Base-by-base conservation (phyloP, 1,284 basidiomycete species). In the Ustilago crameri region DNA sequence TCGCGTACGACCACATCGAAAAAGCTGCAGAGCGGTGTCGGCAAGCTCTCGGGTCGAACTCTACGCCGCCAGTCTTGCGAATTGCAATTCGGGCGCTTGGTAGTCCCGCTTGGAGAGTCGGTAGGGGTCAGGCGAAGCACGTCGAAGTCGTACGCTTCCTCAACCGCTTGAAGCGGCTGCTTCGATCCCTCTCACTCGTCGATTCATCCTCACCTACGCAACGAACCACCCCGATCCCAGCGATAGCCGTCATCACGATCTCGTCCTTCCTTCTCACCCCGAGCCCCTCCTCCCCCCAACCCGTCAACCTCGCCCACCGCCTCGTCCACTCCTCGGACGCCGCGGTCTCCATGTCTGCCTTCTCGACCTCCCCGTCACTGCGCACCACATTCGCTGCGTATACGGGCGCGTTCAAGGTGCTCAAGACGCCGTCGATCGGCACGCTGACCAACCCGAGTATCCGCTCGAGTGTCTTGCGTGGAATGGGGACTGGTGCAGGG, bases 321-420 rank as follows among this genome's bases (percentile, higher is more conserved):
- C 38, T 81, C 17, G 38, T 60, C 3, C 75, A 76, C 43, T 42
- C 63, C 9, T 61, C 66, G 3, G 79, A 81, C 51, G 57, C 74
- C 0, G 65, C 71, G 24, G 58, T 81, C 9, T 65, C 72, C 1
- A 52, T 81, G 32, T 69, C 68, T 24, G 67, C 75, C 15, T 81
- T 81, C 23, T 59, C 67, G 5, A 47, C 67, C 12, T 72, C 73
- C 12, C 62, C 75, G 8, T 66, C 53, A 0, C 70, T 80, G 3
- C 47, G 73, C 0, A 42, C 50, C 10, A 65, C 74, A 1, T 77
- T 80, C 30, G 37, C 70, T 0, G 70, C 69, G 2, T 79, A 70
- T 52, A 76, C 76, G 10, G 79, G 79, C 3, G 79, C 76, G 0
- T 49, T 80, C 43, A 70, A 75, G 23, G 68, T 80, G 18, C 66